Percentiles rank a stretch among this genome's conserved stretches.
Conservation (phyloP, 176 grass and related monocot genomes). For the Chloris gayana region DNA sequence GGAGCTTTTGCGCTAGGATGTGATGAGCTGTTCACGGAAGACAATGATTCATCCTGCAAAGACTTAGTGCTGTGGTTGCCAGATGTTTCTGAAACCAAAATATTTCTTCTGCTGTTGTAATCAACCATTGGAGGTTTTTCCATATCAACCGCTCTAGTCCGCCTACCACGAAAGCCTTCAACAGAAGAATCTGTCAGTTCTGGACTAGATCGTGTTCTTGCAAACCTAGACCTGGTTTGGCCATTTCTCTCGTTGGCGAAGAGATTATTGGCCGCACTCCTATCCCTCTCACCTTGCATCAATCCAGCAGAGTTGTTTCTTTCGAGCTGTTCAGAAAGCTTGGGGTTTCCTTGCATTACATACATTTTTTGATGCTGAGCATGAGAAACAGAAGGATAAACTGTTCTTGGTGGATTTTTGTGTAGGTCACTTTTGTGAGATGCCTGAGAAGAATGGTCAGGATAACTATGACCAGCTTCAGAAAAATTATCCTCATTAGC, state of each 20-base stretch:
- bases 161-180: constrained; percentile 57
- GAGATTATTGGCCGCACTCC: constrained; percentile 47
- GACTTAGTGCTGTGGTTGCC: constrained; percentile 59
- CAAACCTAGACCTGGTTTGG: constrained; percentile 64
- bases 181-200: constrained; percentile 74
- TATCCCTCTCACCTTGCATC: constrained; percentile 57
- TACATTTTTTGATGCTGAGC: constrained; percentile 50
- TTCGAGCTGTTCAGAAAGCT: constrained; percentile 65
- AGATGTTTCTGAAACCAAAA: constrained; percentile 54
- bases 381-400: constrained; percentile 47
- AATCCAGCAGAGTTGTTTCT: constrained; percentile 63
- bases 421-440: constrained; percentile 44
- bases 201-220: constrained; percentile 83
- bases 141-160: constrained; percentile 44
- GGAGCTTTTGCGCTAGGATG: constrained; percentile 50
- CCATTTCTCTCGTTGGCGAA: constrained; percentile 55
- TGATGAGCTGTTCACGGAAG: constrained; percentile 54
- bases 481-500: constrained; percentile 42
- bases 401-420: constrained; percentile 31
- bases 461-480: constrained; percentile 51
- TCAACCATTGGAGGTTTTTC: constrained; percentile 50
- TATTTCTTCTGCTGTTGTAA: constrained; percentile 61
- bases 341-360: constrained; percentile 41
- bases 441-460: constrained; percentile 42
- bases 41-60: constrained; percentile 65